Base-by-base conservation (phyloP, 441 rosid genomes). In the Biscutella auriculata region DNA sequence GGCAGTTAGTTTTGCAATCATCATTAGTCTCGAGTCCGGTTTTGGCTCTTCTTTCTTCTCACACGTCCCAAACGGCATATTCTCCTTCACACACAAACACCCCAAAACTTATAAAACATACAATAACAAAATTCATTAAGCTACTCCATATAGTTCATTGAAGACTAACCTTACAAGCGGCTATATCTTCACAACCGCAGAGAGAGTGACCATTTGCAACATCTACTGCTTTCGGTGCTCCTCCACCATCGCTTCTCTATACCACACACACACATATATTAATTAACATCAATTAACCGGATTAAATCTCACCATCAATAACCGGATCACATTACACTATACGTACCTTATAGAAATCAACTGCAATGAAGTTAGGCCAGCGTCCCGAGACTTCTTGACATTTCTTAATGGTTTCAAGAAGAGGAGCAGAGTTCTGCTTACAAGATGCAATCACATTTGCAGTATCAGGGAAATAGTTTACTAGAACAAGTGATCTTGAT, bases 321-420 rank as follows among this genome's bases (percentile, higher is more conserved):
- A 4, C 39, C 9, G 9, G 29, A 46, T 4, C 8, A 37, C 9
- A 25, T 25, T 53, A 5, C 28, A 16, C 14, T 32, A 82, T 32
- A 82, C 2, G 23, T 19, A 19, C 90, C 82, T 74, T 73, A 74
- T 83, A 79, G 63, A 77, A 83, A 60, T 83, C 87, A 6, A 77
- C 83, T 4, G 90, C 82, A 13, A 83, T 73, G 85, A 77, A 81
- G 71, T 81, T 81, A 42, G 90, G 78, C 90, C 90, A 81, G 8
- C 85, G 74, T 9, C 80, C 83, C 0, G 84, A 51, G 25, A 74
- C 82, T 37, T n/a, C 66, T 35, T 72, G 57, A 57, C 85, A 83
- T 2, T 78, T 71, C 34, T 49, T 64, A 28, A 70, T 35, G 71
- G 75, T 74, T 28, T 45, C 69, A 27, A 67, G 62, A 53, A 81